Evolutionary conservation across 225 moss, liverwort and hornwort genomes (phyloP), one percentile per base, ranked within the genome.

Genomic region (Bryoerythrophyllum caledonicum): DNA sequence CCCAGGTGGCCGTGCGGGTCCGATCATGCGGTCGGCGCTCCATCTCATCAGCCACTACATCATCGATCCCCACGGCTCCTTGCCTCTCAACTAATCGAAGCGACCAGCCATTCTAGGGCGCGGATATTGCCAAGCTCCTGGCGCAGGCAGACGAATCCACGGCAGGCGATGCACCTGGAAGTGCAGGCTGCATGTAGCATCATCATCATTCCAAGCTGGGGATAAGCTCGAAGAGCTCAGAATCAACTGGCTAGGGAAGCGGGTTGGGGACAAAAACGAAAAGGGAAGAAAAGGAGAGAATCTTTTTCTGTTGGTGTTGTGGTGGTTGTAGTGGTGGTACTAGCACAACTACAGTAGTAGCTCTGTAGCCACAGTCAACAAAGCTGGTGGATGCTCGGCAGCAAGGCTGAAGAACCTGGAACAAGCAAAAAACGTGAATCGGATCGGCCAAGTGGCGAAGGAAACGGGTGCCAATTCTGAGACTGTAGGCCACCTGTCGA

Each of bases 21-120:
- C 60, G 60, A 76, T 68, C 60, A 76, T 35, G 26, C 68, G 76
- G 76, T 76, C 60, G 68, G 34, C 19, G 68, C 67, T 76, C 68
- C 76, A 68, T 76, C 60, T 23, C 57, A 55, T 14, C 65, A 32
- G 44, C 17, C 48, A 19, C 44, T 11, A 35, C 32, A 17, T 49
- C 6, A 49, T 44, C 44, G 32, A 37, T 20, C 63, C 2, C 27
- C 57, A 59, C 37, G n/a, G 59, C 24, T 21, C 32, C 53, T 30
- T 23, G 3, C 9, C 20, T 9, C 21, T 23, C 54, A 41, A 27
- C 13, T 1, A 57, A 13, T 48, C 44, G 44, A 44, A 3, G 14
- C 15, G n/a, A n/a, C n/a, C n/a, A n/a, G 43, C 43, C 13, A 43
- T 43, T 44, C 44, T 5, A 49, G 2, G 51, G 73, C 62, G 62